Base-by-base conservation (phyloP, 345 rosid genomes). In the Euphorbia tirucalli region DNA sequence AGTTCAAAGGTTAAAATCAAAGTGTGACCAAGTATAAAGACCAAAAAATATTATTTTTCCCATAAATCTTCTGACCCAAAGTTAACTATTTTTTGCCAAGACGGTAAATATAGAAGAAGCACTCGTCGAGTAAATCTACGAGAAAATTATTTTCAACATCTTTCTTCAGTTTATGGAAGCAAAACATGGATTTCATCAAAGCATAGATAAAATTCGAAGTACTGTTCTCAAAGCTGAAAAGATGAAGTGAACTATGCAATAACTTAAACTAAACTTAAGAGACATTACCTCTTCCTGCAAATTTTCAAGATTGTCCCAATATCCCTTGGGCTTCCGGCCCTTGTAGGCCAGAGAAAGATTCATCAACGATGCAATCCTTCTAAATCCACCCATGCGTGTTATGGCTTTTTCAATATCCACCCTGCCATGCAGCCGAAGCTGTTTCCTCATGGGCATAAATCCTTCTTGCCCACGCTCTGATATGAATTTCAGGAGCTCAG, bases 391-490 rank as follows among this genome's bases (percentile, higher is more conserved):
- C 96, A 89, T 92, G 60, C 84, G 87, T 32, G 93, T 86, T 61
- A 95, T 90, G 54, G 97, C 96, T 82, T 95, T 95, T 78, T 95
- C 99, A 61, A 92, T 89, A 78, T 95, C 97, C 31, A 92, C 96
- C 80, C 99, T 86, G 57, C 99, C 92, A 63, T 86, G 96, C 74
- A 83, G 55, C 57, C 97, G 92, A 5, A 95, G 97, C 76, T 95
- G 99, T 77, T 95, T 95, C 81, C 99, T 89, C 97, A 92, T 95
- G 0, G 97, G 99, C 99, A 95, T 95, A 82, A 92, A 95, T 59
- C 99, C 99, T 81, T 90, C 97, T 75, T 90, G 93, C 49, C 99
- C 99, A 63, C 90, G 90, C 69, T 88, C 89, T 22, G 86, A 78
- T 74, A 95, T 84, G 74, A 95, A 95, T 74, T 88, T 88, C 71